Evolutionary conservation across 148 eudicot species (phyloP).

Genomic region (Fagopyrum homotropicum): DNA sequence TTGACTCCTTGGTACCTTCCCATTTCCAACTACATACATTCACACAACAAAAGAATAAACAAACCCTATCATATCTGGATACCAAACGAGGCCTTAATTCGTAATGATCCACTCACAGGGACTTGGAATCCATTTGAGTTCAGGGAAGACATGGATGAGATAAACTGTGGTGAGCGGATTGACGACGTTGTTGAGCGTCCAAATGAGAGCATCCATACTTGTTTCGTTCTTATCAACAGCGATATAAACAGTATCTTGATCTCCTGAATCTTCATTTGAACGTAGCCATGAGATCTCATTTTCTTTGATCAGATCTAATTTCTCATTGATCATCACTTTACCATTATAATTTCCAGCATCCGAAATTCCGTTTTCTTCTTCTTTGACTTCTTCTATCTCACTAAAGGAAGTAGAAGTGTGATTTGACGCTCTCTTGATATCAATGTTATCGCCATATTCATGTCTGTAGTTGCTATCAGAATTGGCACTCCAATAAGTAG

Average conservation of each 20-base stretch:
- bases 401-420: background rate
- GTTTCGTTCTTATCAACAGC: slow-evolving; percentile 39
- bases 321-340: background rate
- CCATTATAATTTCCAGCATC: background rate
- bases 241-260: slow-evolving; percentile 43
- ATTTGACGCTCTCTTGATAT: background rate
- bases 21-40: slow-evolving; percentile 35
- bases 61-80: background rate
- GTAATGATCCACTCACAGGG: slow-evolving; percentile 39
- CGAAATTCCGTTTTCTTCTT: background rate
- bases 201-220: slow-evolving; percentile 67
- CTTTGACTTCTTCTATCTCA: slow-evolving; percentile 14
- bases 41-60: background rate
- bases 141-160: slow-evolving; percentile 76
- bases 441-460: background rate
- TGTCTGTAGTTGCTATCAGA: background rate
- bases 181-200: slow-evolving; percentile 47
- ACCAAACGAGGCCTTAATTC: background rate
- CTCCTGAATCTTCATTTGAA: background rate
- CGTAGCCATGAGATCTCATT: background rate
- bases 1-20: slow-evolving; percentile 52
- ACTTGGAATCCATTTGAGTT: slow-evolving; percentile 54
- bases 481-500: background rate
- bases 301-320: slow-evolving; percentile 2
- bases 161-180: slow-evolving; percentile 25